Evolutionary conservation across 805 yeast species (phyloP), one percentile per base, ranked within the genome.

Genomic region (Wickerhamomyces hampshirensis): DNA sequence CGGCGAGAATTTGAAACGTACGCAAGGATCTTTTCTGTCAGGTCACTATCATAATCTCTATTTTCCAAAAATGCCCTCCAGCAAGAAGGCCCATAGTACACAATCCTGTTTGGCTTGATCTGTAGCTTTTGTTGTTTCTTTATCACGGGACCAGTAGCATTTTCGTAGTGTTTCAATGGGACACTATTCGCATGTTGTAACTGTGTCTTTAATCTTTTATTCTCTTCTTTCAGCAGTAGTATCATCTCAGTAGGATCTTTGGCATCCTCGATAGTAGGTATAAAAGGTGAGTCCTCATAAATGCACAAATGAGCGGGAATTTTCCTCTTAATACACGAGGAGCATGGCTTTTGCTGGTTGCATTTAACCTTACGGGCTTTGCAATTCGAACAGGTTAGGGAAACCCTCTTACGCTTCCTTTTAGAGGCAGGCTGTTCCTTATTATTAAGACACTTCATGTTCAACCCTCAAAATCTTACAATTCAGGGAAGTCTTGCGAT

Each of bases 251-350:
- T 23, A 0, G 44, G 35, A 10, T 35, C 41, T 9, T 30, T 32
- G 2, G 40, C 42, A 3, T 35, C 43, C 6, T 55, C 56, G 8
- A 42, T 33, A 1, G 51, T 48, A 3, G 62, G 56, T 8, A 57
- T 37, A 31, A 60, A 51, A 10, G 59, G 62, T 0, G 61, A 49
- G 12, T 35, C 42, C 29, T 47, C 52, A 39, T 54, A 54, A 11
- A 53, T 42, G 26, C 59, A 54, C 12, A 50, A 32, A 18, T 44
- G 46, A 1, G 39, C 42, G 0, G 56, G 56, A 13, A 54, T 45
- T 6, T 37, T 28, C 34, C 48, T 49, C 34, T 40, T 44, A 21
- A 38, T 37, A 38, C 58, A 54, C 1, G 52, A 37, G 1, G 48
- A 28, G 18, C 58, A 54, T 2, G 56, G 56, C 15, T 39, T 45